Evolutionary conservation across 2,329 filamentous ascomycete species (phyloP).

Genomic region (Ascochyta koolunga): DNA sequence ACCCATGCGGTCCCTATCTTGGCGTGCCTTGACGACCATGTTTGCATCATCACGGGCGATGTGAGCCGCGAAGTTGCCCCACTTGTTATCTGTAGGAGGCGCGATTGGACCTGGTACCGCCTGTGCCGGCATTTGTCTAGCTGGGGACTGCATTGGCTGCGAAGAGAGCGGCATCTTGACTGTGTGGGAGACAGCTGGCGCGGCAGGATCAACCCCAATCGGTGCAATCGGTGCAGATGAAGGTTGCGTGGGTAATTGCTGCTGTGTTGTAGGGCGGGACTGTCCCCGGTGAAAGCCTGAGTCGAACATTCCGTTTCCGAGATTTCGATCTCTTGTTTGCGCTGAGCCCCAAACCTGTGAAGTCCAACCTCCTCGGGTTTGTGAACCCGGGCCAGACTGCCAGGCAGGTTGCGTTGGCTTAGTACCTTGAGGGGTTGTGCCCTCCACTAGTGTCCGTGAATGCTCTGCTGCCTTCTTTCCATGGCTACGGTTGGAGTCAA

Average conservation of each 20-base stretch:
- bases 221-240: constrained; percentile 31
- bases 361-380: constrained; percentile 35
- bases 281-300: constrained; percentile 62
- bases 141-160: constrained; percentile 19
- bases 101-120: constrained; percentile 35
- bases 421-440: constrained; percentile 20
- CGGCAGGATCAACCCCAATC: constrained; percentile 29
- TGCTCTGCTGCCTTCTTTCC: constrained; percentile 22
- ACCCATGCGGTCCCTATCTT: constrained; percentile 37
- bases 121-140: constrained; percentile 22
- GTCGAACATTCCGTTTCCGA: constrained; percentile 80
- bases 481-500: constrained; percentile 30
- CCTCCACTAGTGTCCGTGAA: constrained; percentile 23
- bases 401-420: constrained; percentile 38
- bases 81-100: constrained; percentile 38
- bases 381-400: constrained; percentile 33
- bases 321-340: constrained; percentile 68
- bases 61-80: constrained; percentile 40
- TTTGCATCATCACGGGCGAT: constrained; percentile 41
- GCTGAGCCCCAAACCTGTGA: constrained; percentile 76
- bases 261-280: constrained; percentile 44
- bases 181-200: constrained; percentile 22
- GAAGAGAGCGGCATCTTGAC: constrained; percentile 20
- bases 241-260: constrained; percentile 34
- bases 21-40: constrained; percentile 28